These are phyloP conservation scores for Rhododendron griersonianum DNA, from an alignment of 148 eudicot genomes.

Conservation along the genomic window DNA sequence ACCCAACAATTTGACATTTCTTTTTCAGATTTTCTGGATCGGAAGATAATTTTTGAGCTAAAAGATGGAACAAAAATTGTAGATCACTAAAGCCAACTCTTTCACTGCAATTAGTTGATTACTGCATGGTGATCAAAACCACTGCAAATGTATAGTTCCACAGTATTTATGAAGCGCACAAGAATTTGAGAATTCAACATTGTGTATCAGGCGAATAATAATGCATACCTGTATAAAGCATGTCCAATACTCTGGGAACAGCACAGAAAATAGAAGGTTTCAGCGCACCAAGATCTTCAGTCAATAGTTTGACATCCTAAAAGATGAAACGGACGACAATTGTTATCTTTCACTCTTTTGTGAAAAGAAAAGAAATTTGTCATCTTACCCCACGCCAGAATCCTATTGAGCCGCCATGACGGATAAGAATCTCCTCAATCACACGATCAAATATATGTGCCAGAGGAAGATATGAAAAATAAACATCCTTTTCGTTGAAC, in stretches of 20 bases:
- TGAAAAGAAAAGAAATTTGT: neutral
- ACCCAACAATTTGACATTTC: neutral
- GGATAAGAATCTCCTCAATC: slow-evolving; percentile 80
- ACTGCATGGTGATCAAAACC: neutral
- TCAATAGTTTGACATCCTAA: slow-evolving; percentile 82
- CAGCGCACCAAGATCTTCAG: slow-evolving; percentile 76
- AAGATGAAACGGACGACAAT: slow-evolving; percentile 15
- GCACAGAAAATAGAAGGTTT: slow-evolving; percentile 91
- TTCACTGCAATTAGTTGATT: neutral
- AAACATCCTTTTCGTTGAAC: slow-evolving; percentile 67
- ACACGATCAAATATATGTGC: slow-evolving; percentile 98
- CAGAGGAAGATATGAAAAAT: slow-evolving; percentile 89
- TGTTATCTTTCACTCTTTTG: neutral
- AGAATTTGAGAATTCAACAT: neutral
- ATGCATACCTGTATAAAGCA: slow-evolving; percentile 67
- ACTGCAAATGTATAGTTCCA: neutral
- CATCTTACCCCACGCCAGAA: slow-evolving; percentile 96
- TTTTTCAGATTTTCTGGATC: neutral
- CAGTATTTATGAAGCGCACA: neutral
- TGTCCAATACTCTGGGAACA: slow-evolving; percentile 91
- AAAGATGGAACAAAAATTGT: neutral
- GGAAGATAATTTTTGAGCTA: neutral
- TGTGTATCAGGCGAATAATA: neutral
- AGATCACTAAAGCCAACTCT: neutral
- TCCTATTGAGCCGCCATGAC: slow-evolving; percentile 81